A percentile compares a stretch with the other conserved stretches of the same genome.
These are phyloP conservation scores for Diaporthe amygdali DNA, from an alignment of 2,329 filamentous ascomycete species.

Conservation along the genomic window DNA sequence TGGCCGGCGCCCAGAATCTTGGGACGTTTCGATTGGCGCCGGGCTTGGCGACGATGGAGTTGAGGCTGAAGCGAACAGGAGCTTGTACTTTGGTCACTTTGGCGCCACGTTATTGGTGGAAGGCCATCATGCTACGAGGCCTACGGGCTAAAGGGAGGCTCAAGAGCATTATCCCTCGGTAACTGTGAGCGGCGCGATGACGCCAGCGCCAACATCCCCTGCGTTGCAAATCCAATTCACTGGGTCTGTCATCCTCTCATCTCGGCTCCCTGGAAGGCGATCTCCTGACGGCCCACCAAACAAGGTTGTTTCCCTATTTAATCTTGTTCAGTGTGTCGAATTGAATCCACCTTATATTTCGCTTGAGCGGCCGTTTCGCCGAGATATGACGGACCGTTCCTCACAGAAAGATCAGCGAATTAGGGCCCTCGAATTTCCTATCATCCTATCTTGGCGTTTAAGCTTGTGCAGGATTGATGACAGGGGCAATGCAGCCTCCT, in stretches of 20 bases:
- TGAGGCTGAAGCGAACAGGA: background rate
- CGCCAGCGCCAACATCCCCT: background rate
- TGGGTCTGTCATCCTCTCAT: background rate
- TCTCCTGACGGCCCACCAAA: background rate
- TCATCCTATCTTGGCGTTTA: conserved; percentile 1
- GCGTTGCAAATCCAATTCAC: background rate
- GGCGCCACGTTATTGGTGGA: background rate
- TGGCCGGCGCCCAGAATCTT: background rate
- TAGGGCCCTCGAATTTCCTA: conserved; percentile 6
- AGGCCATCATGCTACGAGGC: background rate
- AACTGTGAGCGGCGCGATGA: background rate
- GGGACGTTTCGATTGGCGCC: conserved; percentile 3
- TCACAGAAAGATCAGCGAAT: background rate
- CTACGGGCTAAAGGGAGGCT: background rate
- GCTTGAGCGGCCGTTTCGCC: conserved; percentile 13
- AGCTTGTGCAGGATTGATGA: conserved; percentile 1
- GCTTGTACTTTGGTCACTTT: background rate
- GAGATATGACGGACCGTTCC: conserved; percentile 9
- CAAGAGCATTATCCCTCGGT: background rate
- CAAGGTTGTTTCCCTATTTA: conserved; percentile 11
- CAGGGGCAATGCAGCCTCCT: conserved; percentile 8
- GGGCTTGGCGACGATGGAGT: background rate
- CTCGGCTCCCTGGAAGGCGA: background rate
- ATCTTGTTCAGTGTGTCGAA: conserved; percentile 11
- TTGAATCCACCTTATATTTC: background rate